Percentiles rank a stretch among this genome's conserved stretches.
phyloP scores from a whole-genome alignment of 257 asterid species.

The Ballota nigra region DNA sequence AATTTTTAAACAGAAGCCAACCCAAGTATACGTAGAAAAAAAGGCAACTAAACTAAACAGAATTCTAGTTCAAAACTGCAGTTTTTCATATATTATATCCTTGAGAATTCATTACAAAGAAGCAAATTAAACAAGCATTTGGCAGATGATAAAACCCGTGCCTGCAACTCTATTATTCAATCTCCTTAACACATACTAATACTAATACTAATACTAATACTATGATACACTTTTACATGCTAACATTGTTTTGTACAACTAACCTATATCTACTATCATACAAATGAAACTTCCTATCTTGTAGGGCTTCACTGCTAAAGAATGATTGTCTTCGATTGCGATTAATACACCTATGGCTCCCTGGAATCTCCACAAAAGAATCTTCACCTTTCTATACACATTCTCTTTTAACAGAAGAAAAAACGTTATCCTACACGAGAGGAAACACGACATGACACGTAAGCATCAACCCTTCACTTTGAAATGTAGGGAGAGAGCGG shows the following conservation, averaged over 20 bases:
- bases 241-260: slow-evolving; percentile 24
- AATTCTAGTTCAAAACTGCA: neutral
- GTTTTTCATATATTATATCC: too few relatives aligned
- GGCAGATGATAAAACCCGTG: slow-evolving; percentile 15
- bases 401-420: slow-evolving; percentile 25
- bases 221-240: slow-evolving; percentile 25
- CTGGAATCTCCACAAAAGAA: slow-evolving; percentile 29
- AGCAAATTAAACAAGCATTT: too few relatives aligned
- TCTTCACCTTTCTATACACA: slow-evolving; percentile 37
- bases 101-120: too few relatives aligned
- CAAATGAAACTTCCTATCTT: slow-evolving; percentile 29
- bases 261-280: slow-evolving; percentile 24
- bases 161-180: slow-evolving; percentile 22
- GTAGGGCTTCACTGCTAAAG: slow-evolving; percentile 19
- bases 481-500: neutral
- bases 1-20: too few relatives aligned
- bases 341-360: neutral
- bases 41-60: neutral
- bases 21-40: too few relatives aligned
- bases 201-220: too few relatives aligned
- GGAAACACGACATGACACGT: too few relatives aligned
- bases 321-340: slow-evolving; percentile 7
- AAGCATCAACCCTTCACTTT: neutral
- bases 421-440: slow-evolving; percentile 30
- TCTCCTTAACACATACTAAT: slow-evolving; percentile 18